Evolutionary conservation across 2,329 filamentous ascomycete genomes (phyloP).

Genomic region (Penicillium sp.): DNA sequence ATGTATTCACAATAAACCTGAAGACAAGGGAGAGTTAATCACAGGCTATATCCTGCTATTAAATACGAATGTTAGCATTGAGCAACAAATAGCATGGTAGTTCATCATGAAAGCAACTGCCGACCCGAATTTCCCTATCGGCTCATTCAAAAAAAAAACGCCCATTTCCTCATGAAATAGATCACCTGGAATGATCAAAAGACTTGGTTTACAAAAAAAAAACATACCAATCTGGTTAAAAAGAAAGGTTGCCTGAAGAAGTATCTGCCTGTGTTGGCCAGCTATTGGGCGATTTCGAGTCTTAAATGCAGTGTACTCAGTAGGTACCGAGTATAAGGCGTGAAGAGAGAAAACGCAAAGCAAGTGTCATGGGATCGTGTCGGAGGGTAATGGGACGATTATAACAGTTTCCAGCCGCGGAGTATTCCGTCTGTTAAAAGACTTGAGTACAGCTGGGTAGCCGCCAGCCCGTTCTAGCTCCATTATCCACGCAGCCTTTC

Average conservation of each 20-base stretch:
- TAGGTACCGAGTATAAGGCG: neutral
- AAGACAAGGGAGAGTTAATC: neutral
- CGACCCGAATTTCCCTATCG: neutral
- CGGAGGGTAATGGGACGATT: constrained; percentile 17
- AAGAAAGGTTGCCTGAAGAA: neutral
- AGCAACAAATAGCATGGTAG: neutral
- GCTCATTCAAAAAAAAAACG: neutral
- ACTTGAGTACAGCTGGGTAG: constrained; percentile 11
- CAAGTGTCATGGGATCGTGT: constrained; percentile 6
- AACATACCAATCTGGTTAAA: neutral
- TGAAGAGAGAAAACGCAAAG: constrained; percentile 2
- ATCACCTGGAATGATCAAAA: neutral
- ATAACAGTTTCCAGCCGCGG: constrained; percentile 11
- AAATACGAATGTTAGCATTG: neutral
- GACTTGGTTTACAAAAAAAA: neutral
- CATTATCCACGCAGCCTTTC: constrained; percentile 7
- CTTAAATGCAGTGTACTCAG: neutral
- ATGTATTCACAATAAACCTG: neutral
- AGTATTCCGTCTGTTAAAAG: neutral
- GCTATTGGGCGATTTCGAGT: neutral
- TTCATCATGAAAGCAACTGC: neutral
- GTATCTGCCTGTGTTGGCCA: neutral
- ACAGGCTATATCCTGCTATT: neutral
- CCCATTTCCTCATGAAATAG: neutral
- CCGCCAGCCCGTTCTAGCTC: constrained; percentile 10